Evolutionary conservation across 345 rosid species (phyloP).

Genomic region (Salix arbutifolia): DNA sequence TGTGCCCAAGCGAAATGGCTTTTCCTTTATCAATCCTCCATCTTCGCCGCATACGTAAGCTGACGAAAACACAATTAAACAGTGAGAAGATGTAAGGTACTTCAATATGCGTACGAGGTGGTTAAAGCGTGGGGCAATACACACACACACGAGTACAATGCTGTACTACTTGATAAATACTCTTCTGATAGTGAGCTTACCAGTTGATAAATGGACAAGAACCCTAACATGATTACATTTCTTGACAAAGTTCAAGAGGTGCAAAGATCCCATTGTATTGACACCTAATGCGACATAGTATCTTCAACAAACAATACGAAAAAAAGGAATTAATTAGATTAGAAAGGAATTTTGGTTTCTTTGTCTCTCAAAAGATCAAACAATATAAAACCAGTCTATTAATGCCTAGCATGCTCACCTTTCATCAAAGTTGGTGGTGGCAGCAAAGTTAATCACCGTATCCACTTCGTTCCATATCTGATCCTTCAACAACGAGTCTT

Average conservation of each 20-base stretch:
- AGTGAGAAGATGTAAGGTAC: too few species aligned
- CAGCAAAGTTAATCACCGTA: slow-evolving; percentile 58
- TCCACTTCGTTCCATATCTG: slow-evolving; percentile 48
- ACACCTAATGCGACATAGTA: slow-evolving; percentile 54
- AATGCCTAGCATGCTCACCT: slow-evolving; percentile 27
- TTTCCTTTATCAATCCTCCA: slow-evolving; percentile 42
- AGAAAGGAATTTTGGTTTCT: too few species aligned
- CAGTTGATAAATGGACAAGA: slow-evolving; percentile 61
- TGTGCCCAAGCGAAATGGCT: slow-evolving; percentile 41
- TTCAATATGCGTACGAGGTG: too few species aligned
- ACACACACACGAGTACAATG: too few species aligned
- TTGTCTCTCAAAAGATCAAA: too few species aligned
- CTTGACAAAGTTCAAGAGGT: slow-evolving; percentile 44
- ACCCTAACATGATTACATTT: slow-evolving; percentile 34
- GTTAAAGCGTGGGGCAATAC: too few species aligned
- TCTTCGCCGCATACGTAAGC: slow-evolving; percentile 42
- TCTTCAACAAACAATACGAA: slow-evolving; percentile 22
- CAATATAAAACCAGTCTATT: too few species aligned
- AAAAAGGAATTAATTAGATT: too few species aligned
- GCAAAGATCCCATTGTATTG: slow-evolving; percentile 48
- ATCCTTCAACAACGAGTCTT: slow-evolving; percentile 31
- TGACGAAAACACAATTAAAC: not conserved
- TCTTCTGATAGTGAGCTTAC: slow-evolving; percentile 36
- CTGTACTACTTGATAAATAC: too few species aligned
- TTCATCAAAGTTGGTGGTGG: slow-evolving; percentile 58